These are phyloP conservation scores for Silene uniflora DNA, from an alignment of 148 eudicot genomes.

Conservation along the genomic window DNA sequence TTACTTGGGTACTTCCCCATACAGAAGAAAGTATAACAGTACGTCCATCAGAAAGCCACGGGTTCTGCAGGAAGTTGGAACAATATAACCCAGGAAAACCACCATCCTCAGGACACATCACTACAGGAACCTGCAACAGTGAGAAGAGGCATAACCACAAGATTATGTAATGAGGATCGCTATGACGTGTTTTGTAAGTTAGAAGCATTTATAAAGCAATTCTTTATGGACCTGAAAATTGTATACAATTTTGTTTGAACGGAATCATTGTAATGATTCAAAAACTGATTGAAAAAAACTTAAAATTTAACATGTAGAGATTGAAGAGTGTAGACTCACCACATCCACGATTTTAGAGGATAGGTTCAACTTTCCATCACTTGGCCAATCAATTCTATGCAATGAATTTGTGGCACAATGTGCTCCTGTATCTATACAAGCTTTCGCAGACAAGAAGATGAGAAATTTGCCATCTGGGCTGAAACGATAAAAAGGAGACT, in stretches of 20 bases:
- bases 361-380: slow-evolving; percentile 36
- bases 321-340: slow-evolving; percentile 25
- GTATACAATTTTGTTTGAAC: background rate
- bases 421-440: slow-evolving; percentile 76
- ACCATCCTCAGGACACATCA: slow-evolving; percentile 74
- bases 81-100: slow-evolving; percentile 86
- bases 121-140: slow-evolving; percentile 68
- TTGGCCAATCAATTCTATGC: slow-evolving; percentile 78
- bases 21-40: slow-evolving; percentile 70
- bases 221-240: too few species aligned
- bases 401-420: slow-evolving; percentile 80
- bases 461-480: slow-evolving; percentile 82
- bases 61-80: slow-evolving; percentile 42
- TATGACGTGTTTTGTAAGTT: background rate
- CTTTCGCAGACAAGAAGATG: slow-evolving; percentile 73
- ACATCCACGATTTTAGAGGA: slow-evolving; percentile 52
- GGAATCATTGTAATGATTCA: background rate
- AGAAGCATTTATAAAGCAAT: background rate
- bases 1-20: slow-evolving; percentile 75
- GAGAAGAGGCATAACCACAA: slow-evolving; percentile 9
- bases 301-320: background rate
- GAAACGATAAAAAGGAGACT: slow-evolving; percentile 25
- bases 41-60: slow-evolving; percentile 92
- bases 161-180: slow-evolving; percentile 1
- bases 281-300: background rate